These are phyloP conservation scores for Helicocarpus griseus DNA, from an alignment of 2,329 filamentous ascomycete species.

Conservation along the genomic window DNA sequence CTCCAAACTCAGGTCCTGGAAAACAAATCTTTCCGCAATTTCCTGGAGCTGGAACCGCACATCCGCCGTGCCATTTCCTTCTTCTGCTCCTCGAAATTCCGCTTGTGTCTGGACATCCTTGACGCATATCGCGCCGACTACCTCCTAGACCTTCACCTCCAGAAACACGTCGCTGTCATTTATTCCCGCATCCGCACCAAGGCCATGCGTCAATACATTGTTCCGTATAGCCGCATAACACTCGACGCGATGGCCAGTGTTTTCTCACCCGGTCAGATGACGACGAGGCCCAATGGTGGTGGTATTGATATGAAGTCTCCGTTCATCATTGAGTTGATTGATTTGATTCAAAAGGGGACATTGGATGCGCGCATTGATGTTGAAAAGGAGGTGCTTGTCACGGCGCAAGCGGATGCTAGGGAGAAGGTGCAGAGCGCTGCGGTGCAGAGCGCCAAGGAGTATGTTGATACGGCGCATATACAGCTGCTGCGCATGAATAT, in stretches of 20 bases:
- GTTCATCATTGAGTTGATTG: slow-evolving; percentile 55
- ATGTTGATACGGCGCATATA: slow-evolving; percentile 65
- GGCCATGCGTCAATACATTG: slow-evolving; percentile 86
- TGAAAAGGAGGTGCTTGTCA: slow-evolving; percentile 69
- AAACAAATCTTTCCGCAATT: slow-evolving; percentile 69
- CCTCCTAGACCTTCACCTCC: slow-evolving; percentile 78
- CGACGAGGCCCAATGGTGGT: slow-evolving; percentile 36
- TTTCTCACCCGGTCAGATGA: slow-evolving; percentile 47
- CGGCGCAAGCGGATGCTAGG: slow-evolving; percentile 57
- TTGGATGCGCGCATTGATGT: slow-evolving; percentile 76
- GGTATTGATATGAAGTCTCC: slow-evolving; percentile 16
- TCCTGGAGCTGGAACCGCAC: slow-evolving; percentile 87
- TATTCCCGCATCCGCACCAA: slow-evolving; percentile 73
- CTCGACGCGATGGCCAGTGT: slow-evolving; percentile 66
- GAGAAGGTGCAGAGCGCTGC: slow-evolving; percentile 60
- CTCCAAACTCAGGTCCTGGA: slow-evolving; percentile 70
- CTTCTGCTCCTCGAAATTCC: slow-evolving; percentile 87
- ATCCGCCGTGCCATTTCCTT: slow-evolving; percentile 81
- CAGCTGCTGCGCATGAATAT: slow-evolving; percentile 71
- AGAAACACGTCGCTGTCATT: slow-evolving; percentile 59
- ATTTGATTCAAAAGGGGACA: slow-evolving; percentile 63
- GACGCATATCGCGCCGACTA: slow-evolving; percentile 77
- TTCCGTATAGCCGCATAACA: slow-evolving; percentile 81
- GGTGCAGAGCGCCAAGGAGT: slow-evolving; percentile 57
- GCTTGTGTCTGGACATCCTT: slow-evolving; percentile 70